Percentiles rank a stretch among this genome's conserved stretches.
phyloP scores from a whole-genome alignment of 2,329 filamentous ascomycete species.

The Aplosporella prunicola region DNA sequence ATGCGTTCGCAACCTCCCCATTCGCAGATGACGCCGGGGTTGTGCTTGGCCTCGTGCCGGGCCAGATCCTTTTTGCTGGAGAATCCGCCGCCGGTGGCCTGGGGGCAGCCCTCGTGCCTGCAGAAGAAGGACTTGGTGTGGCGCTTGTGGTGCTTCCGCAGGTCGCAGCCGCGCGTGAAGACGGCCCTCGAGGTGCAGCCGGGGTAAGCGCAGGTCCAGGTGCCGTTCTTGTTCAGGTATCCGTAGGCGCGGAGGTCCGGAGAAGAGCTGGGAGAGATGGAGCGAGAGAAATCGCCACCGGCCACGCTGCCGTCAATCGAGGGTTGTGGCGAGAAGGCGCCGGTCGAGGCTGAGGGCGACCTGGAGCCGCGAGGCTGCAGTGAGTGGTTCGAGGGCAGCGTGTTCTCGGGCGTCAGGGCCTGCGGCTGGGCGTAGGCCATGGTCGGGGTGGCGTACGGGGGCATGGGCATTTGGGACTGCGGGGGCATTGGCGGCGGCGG shows the following conservation, averaged over 20 bases:
- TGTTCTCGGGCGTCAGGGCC: constrained; percentile 7
- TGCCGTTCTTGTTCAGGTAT: constrained; percentile 37
- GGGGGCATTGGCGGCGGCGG: constrained; percentile 6
- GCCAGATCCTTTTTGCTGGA: constrained; percentile 54
- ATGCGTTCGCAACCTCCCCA: constrained; percentile 49
- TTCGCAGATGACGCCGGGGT: constrained; percentile 50
- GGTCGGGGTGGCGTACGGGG: constrained; percentile 7
- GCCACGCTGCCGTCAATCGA: constrained; percentile 9
- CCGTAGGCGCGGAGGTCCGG: constrained; percentile 33
- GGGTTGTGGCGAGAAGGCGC: constrained; percentile 8
- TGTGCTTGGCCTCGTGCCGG: constrained; percentile 54
- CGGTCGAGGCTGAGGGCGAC: constrained; percentile 8
- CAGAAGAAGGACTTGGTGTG: constrained; percentile 55
- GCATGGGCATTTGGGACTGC: constrained; percentile 3
- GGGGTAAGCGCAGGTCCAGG: constrained; percentile 50
- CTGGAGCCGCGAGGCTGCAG: constrained; percentile 4
- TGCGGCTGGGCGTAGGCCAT: constrained; percentile 8
- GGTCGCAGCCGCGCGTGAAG: constrained; percentile 51
- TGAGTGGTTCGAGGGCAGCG: constrained; percentile 9
- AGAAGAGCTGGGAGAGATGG: constrained; percentile 27
- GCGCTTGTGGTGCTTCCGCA: constrained; percentile 54
- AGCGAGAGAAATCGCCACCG: constrained; percentile 21
- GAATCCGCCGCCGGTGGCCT: constrained; percentile 48
- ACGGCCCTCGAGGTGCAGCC: constrained; percentile 50
- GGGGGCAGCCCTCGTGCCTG: constrained; percentile 48